Percentiles rank a stretch among this genome's conserved stretches.
These are phyloP conservation scores for Simplicillium sp. DNA, from an alignment of 2,329 filamentous ascomycete genomes.

Conservation along the genomic window DNA sequence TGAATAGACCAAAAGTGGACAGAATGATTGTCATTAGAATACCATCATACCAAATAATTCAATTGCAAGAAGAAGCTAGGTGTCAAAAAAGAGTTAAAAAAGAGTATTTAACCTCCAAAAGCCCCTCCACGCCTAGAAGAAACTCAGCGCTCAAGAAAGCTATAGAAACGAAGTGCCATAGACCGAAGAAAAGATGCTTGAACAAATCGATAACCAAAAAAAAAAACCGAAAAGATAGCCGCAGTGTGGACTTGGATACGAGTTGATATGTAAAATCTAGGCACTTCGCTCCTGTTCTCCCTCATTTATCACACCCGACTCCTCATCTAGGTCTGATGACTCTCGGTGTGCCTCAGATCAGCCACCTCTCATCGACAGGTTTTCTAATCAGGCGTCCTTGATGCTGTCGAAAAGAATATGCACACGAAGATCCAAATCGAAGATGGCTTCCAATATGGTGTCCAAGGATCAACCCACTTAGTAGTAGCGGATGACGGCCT, in stretches of 20 bases:
- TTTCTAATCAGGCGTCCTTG: background rate
- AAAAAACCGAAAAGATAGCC: too few species aligned
- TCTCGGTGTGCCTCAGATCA: too few species aligned
- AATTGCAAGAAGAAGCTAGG: constrained; percentile 4
- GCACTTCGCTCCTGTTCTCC: background rate
- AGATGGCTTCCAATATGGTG: constrained; percentile 11
- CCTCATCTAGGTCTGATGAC: too few species aligned
- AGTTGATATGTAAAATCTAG: too few species aligned
- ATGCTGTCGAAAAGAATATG: constrained; percentile 5
- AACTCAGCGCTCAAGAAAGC: background rate
- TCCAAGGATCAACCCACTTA: constrained; percentile 9
- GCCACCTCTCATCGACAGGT: too few species aligned
- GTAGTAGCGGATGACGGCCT: constrained; percentile 34
- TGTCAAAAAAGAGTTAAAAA: constrained; percentile 4
- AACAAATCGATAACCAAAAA: constrained; percentile 1
- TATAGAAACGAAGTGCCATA: background rate
- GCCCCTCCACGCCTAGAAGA: background rate
- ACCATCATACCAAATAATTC: constrained; percentile 4
- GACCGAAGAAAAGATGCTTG: background rate
- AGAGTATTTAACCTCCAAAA: constrained; percentile 1
- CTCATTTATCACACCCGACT: background rate
- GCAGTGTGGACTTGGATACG: too few species aligned
- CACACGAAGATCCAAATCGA: constrained; percentile 15
- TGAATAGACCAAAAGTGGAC: too few species aligned
- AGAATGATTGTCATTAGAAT: background rate